phyloP scores from a whole-genome alignment of 768 basidiomycete genomes.

The Gymnopilus junonius region DNA sequence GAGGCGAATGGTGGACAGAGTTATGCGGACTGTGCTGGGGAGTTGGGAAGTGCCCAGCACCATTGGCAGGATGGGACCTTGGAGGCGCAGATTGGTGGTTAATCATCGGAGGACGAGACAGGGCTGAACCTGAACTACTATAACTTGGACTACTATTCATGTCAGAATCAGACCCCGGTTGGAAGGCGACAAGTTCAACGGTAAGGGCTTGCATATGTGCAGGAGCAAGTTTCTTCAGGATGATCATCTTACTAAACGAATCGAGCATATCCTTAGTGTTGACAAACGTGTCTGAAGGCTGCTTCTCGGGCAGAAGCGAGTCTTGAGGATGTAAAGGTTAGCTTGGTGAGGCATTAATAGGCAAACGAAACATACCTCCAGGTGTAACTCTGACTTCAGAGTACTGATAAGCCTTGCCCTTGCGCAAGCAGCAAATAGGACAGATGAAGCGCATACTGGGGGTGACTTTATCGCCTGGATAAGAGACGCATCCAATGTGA shows the following conservation, averaged over 20 bases:
- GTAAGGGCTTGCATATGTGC: conserved; percentile 73
- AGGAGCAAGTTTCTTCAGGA: conserved; percentile 67
- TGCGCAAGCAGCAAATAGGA: conserved; percentile 78
- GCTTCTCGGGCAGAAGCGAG: conserved; percentile 41
- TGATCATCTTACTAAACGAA: conserved; percentile 69
- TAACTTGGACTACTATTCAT: conserved; percentile 25
- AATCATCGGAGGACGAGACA: conserved; percentile 24
- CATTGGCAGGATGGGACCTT: conserved; percentile 18
- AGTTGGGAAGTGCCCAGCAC: conserved; percentile 3
- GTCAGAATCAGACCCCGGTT: conserved; percentile 51
- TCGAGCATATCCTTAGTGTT: conserved; percentile 77
- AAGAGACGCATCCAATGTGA: conserved; percentile 80
- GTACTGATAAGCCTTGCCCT: conserved; percentile 70
- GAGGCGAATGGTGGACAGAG: conserved; percentile 19
- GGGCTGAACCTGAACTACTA: conserved; percentile 23
- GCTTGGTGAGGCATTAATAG: neutral
- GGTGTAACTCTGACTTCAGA: conserved; percentile 79
- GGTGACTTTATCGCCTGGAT: conserved; percentile 47
- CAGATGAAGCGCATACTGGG: conserved; percentile 56
- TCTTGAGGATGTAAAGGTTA: conserved; percentile 17
- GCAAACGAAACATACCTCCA: conserved; percentile 37
- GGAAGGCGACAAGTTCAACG: conserved; percentile 71
- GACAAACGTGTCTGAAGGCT: conserved; percentile 64
- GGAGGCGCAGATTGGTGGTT: conserved; percentile 22
- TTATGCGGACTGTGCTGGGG: conserved; percentile 16